phyloP scores from a whole-genome alignment of 208 protist species.

The Naegleria fowleri region DNA sequence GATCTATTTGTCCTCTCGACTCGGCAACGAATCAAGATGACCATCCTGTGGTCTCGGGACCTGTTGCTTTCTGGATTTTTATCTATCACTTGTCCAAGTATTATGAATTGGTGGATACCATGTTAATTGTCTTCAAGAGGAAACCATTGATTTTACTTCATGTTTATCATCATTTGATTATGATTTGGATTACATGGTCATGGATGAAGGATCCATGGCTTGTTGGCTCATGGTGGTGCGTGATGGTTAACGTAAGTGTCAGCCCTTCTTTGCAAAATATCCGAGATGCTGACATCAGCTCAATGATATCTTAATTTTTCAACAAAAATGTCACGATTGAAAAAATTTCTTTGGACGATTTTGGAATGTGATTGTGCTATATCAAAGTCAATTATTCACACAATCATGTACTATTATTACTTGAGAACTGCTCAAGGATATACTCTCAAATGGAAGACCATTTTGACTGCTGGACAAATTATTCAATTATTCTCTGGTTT shows the following conservation, averaged over 20 bases:
- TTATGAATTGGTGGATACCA: slow-evolving; percentile 43
- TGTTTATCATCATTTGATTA: slow-evolving; percentile 40
- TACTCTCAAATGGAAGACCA: neutral
- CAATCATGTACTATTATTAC: slow-evolving; percentile 14
- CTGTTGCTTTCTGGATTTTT: neutral
- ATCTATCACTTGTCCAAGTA: slow-evolving; percentile 32
- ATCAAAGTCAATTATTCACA: neutral
- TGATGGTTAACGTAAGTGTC: neutral
- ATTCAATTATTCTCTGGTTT: slow-evolving; percentile 15
- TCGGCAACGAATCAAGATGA: neutral
- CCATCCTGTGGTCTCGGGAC: neutral
- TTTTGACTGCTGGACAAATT: slow-evolving; percentile 9
- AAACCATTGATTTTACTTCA: slow-evolving; percentile 39
- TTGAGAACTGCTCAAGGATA: neutral
- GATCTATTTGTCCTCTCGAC: neutral
- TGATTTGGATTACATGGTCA: neutral
- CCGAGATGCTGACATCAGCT: neutral
- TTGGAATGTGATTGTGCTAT: no score
- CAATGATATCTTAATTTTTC: neutral
- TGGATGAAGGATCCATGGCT: neutral
- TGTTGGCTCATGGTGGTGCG: neutral
- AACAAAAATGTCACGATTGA: no score
- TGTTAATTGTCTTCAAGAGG: slow-evolving; percentile 41
- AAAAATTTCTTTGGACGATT: no score
- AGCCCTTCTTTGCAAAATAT: neutral